phyloP scores from a whole-genome alignment of 192 early-diverging fungal genomes.

The Geranomyces variabilis region DNA sequence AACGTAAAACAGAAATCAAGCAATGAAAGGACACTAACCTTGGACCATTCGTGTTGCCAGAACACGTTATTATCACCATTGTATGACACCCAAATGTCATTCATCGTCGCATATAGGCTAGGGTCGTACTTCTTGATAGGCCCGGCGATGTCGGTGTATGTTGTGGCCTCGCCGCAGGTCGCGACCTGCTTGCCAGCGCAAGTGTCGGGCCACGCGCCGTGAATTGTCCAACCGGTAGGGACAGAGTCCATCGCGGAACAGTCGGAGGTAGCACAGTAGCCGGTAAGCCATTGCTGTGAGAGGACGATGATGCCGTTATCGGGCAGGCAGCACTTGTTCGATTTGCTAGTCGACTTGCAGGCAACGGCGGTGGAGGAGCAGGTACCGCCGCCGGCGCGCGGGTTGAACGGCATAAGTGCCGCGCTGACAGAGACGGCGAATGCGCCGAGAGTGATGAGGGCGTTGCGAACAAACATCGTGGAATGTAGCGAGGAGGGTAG shows the following conservation, averaged over 20 bases:
- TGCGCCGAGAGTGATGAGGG: constrained; percentile 5
- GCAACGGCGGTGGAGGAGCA: constrained; percentile 7
- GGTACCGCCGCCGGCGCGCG: neutral
- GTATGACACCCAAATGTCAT: constrained; percentile 8
- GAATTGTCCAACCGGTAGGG: constrained; percentile 7
- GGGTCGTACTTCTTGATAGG: neutral
- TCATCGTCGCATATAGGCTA: neutral
- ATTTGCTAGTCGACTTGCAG: neutral
- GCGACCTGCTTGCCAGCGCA: constrained; percentile 4
- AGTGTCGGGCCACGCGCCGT: constrained; percentile 19
- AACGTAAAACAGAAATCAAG: no score
- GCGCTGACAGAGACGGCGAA: neutral
- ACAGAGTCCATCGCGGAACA: no score
- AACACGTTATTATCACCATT: constrained; percentile 8
- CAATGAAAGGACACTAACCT: no score
- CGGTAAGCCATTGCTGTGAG: constrained; percentile 9
- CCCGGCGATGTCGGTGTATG: constrained; percentile 6
- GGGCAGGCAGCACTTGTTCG: constrained; percentile 12
- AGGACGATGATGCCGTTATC: constrained; percentile 10
- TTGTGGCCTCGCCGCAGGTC: neutral
- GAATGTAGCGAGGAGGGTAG: no score
- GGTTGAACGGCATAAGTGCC: constrained; percentile 10
- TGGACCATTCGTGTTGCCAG: constrained; percentile 13
- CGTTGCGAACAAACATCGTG: neutral
- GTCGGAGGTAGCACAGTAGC: neutral